Base-by-base conservation (phyloP, 768 basidiomycete species). In the Cystofilobasidium macerans region DNA sequence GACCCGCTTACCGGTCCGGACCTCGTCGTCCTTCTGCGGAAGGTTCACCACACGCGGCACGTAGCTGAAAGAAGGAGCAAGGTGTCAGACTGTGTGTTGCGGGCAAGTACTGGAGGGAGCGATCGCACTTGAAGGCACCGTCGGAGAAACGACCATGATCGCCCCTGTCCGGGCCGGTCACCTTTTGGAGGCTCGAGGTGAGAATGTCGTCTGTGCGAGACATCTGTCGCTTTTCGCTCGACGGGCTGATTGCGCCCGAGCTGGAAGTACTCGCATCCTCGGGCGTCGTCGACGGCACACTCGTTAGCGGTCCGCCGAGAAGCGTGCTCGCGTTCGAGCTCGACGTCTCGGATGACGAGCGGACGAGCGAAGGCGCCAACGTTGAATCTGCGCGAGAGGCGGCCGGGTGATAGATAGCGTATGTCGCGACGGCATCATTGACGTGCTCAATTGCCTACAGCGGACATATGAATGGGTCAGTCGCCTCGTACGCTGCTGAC, bases 391-490 rank as follows among this genome's bases (percentile, higher is more conserved):
- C 38, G 9, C 38, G 38, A 40, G 38, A 40, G 9, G 16, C 38
- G 38, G 38, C 8, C 38, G 38, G 38, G 38, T 40, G 38, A 16
- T 40, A 40, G 38, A 40, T 40, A 16, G 53, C 38, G 38, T 57
- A 48, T 8, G 14, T 38, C 0, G 42, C 57, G 24, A 66, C 69
- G 22, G 68, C 70, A 1, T 60, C 71, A 35, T 76, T 75, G 62
- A 82, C 74, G 43, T 75, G 76, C 20, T 71, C 68, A 12, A 81
- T 71, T 3, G 78, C 81, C 54, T 62, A 59, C 42, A 35, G 1
- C n/a, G 36, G 30, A 24, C n/a, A n/a, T n/a, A n/a, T n/a, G n/a
- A n/a, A n/a, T n/a, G n/a, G n/a, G n/a, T n/a, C n/a, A n/a, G n/a
- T n/a, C n/a, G n/a, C n/a, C n/a, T n/a, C n/a, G n/a, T n/a, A 36